Conservation (phyloP, 352 stramenopile genomes). For the Pseudoperonospora humuli region DNA sequence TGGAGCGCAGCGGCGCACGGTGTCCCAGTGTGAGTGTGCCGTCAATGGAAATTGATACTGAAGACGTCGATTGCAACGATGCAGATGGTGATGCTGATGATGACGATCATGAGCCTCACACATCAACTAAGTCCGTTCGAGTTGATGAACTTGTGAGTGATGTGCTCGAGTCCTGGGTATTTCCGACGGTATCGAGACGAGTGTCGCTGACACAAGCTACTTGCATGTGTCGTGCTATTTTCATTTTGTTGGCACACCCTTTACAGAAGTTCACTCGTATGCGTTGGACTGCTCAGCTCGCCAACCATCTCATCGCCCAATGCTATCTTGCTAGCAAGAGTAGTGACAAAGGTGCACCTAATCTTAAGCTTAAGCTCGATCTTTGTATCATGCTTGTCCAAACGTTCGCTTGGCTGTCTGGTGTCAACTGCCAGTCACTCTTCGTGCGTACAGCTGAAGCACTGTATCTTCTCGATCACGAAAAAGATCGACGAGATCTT, state of each 20-base stretch:
- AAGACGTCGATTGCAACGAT: conserved; percentile 8
- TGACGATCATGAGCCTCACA: conserved; percentile 33
- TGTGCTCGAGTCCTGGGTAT: conserved; percentile 47
- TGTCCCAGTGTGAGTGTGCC: conserved; percentile 60
- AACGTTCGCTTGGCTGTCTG: too few species aligned
- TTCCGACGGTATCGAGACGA: conserved; percentile 39
- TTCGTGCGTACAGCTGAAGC: too few species aligned
- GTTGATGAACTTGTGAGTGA: conserved; percentile 47
- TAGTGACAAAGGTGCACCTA: too few species aligned
- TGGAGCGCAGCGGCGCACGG: conserved; percentile 58
- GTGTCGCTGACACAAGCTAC: conserved; percentile 45
- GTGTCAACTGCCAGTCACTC: too few species aligned
- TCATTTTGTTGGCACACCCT: conserved; percentile 60
- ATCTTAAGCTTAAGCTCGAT: too few species aligned
- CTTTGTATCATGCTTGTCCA: too few species aligned
- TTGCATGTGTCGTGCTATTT: conserved; percentile 46
- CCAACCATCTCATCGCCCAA: conserved; percentile 53
- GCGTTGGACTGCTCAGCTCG: conserved; percentile 30
- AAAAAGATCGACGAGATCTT: too few species aligned
- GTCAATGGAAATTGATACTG: conserved; percentile 61
- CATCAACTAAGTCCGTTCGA: conserved; percentile 40
- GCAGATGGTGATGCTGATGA: conserved; percentile 20
- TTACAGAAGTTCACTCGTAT: conserved; percentile 51
- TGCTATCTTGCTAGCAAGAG: conserved; percentile 47
- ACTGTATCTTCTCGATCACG: too few species aligned